Percentiles rank a stretch among this genome's conserved stretches.
phyloP scores from a whole-genome alignment of 768 basidiomycete species.

The Termitomyces bulborhizus region DNA sequence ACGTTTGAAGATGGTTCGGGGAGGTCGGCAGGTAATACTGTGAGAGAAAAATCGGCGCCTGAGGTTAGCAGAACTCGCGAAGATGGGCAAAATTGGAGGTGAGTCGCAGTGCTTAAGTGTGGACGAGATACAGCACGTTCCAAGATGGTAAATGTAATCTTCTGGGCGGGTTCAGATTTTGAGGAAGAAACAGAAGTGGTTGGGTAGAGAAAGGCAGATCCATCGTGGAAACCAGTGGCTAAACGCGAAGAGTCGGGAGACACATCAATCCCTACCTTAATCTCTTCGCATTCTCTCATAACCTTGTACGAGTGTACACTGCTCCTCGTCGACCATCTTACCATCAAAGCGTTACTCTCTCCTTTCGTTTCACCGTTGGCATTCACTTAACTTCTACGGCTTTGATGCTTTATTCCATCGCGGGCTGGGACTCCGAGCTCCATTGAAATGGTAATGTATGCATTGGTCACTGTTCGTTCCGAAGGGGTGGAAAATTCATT shows the following conservation, averaged over 20 bases:
- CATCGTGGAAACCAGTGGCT: conserved; percentile 56
- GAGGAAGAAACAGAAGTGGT: conserved; percentile 17
- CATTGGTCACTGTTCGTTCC: too few relatives aligned
- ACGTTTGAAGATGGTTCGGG: conserved; percentile 16
- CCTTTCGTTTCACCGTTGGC: too few relatives aligned
- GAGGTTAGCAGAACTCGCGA: conserved; percentile 66
- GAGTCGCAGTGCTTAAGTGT: conserved; percentile 50
- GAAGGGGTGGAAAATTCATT: too few relatives aligned
- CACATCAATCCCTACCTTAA: conserved; percentile 16
- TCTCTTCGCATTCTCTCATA: too few relatives aligned
- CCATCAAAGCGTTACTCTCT: too few relatives aligned
- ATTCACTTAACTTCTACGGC: too few relatives aligned
- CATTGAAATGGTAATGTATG: too few relatives aligned
- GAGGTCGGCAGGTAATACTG: conserved; percentile 58
- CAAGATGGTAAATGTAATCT: conserved; percentile 21
- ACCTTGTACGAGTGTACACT: too few relatives aligned
- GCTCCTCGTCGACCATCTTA: too few relatives aligned
- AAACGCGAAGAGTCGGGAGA: conserved; percentile 53
- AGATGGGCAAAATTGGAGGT: conserved; percentile 63
- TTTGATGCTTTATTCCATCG: too few relatives aligned
- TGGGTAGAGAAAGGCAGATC: conserved; percentile 47
- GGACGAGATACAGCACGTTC: conserved; percentile 28
- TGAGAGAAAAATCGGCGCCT: conserved; percentile 60
- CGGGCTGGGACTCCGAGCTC: too few relatives aligned
- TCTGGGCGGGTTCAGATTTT: conserved; percentile 13